Base-by-base conservation (phyloP, 768 basidiomycete species). In the Panus rudis region DNA sequence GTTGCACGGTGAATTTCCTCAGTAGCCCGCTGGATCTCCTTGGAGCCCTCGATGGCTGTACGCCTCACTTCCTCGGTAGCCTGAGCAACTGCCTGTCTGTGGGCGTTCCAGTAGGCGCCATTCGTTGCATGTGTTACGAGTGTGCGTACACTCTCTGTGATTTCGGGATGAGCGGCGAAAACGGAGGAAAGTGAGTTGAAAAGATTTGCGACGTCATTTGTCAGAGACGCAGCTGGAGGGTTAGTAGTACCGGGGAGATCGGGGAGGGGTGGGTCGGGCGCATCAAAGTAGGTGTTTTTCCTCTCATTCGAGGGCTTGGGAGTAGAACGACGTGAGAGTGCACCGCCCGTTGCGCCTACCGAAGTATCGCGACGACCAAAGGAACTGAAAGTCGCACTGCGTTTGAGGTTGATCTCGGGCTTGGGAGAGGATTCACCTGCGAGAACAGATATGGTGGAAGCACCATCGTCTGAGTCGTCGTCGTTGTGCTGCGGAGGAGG, bases 61-160 rank as follows among this genome's bases (percentile, higher is more conserved):
- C 72, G 75, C 13, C 73, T 68, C 6, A 83, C 53, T 26, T 73
- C 68, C 25, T 73, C 71, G 3, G 77, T 79, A 16, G 78, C 75
- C 17, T 75, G 73, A 6, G 77, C 71, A 33, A 86, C 60, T 3
- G 73, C 64, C 7, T 75, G 73, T 37, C 80, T 75, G 52, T 86
- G 82, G 22, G 70, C 60, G 26, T 65, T 59, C 84, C 83, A 90
- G 56, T 90, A 89, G 7, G 72, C 66, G 19, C 84, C 86, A 39
- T 66, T 75, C 4, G 71, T 66, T 4, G 80, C 67, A 50, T 88
- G 84, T 39, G 66, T 65, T 34, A 78, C 58, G 25, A 90, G 74
- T 54, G 75, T 79, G 44, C 76, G 79, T 43, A 90, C 57, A 33
- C 72, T 73, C 43, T 84, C 79, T 3, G 81, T 73, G 10, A 90